Evolutionary conservation across 495 filamentous ascomycete genomes (phyloP).

Genomic region (Jackrogersella multiformis): DNA sequence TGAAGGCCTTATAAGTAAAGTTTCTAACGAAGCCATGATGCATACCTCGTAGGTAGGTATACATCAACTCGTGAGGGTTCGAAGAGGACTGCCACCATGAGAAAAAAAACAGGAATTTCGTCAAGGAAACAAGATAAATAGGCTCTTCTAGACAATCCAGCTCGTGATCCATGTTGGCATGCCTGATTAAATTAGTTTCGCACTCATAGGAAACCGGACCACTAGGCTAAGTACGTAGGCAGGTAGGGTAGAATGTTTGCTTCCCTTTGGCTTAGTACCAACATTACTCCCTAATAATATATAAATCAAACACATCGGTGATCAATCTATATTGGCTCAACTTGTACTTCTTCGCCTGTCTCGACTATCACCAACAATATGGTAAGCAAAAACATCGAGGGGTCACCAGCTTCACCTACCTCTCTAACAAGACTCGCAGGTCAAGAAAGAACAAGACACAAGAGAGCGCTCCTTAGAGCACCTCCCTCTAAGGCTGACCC

Average conservation of each 20-base stretch:
- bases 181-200: not conserved
- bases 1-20: no score
- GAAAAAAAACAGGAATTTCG: not conserved
- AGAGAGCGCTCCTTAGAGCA: not conserved
- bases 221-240: no score
- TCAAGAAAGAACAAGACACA: not conserved
- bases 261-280: not conserved
- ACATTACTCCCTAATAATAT: not conserved
- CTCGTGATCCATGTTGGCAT: not conserved
- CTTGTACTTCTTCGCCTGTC: not conserved
- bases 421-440: constrained; percentile 16
- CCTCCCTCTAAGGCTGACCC: not conserved
- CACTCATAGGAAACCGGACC: not conserved
- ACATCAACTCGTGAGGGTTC: no score
- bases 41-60: no score
- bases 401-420: no score
- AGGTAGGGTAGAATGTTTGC: not conserved
- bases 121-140: not conserved
- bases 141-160: not conserved
- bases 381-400: constrained; percentile 12
- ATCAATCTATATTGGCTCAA: not conserved
- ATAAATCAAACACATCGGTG: not conserved
- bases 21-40: no score
- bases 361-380: not conserved
- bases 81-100: no score